phyloP scores from a whole-genome alignment of 495 filamentous ascomycete genomes.

The Penicillium soppii region DNA sequence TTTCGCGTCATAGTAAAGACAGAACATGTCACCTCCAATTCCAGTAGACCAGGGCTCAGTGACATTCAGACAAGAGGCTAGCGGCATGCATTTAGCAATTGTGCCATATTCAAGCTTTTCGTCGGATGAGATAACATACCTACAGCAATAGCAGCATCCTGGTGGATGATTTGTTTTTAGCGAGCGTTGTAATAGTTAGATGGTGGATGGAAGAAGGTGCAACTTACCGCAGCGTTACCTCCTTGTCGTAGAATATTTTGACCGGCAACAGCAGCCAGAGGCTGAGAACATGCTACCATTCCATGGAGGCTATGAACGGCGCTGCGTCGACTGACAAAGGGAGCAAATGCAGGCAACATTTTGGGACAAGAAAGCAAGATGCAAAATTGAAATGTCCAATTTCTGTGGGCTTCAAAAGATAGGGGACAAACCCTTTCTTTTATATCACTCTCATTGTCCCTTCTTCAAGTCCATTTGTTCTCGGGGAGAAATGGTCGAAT shows the following conservation, averaged over 20 bases:
- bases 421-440: too few species aligned
- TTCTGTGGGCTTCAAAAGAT: too few species aligned
- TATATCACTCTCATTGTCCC: too few species aligned
- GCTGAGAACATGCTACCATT: constrained; percentile 89
- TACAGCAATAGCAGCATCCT: constrained; percentile 93
- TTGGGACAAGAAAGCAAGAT: too few species aligned
- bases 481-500: too few species aligned
- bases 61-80: constrained; percentile 86
- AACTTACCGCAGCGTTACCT: constrained; percentile 90
- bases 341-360: too few species aligned
- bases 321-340: constrained; percentile 82
- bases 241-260: constrained; percentile 79
- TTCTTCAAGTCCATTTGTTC: too few species aligned
- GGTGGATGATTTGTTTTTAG: too few species aligned
- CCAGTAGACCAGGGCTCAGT: constrained; percentile 92
- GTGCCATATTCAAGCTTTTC: too few species aligned
- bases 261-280: constrained; percentile 85
- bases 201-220: too few species aligned
- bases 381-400: too few species aligned
- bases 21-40: constrained; percentile 99
- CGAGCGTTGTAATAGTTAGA: constrained; percentile 43
- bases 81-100: constrained; percentile 4
- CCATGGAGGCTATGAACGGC: constrained; percentile 91
- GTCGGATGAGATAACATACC: too few species aligned
- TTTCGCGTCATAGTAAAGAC: constrained; percentile 84